Evolutionary conservation across 2,329 filamentous ascomycete genomes (phyloP).

Genomic region (Aspergillus sp.): DNA sequence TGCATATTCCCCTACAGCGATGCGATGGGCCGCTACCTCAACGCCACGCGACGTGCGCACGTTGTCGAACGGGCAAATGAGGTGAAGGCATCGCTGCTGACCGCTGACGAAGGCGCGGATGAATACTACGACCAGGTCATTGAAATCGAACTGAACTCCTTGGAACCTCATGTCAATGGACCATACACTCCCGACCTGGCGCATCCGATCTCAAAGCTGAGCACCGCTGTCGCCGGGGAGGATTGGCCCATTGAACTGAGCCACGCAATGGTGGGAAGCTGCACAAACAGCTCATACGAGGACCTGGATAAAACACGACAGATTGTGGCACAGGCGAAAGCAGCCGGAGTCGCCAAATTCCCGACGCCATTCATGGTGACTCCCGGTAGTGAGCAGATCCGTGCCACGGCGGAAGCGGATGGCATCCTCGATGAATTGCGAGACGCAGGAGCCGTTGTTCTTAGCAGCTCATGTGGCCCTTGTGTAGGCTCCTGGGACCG

Average conservation of each 20-base stretch:
- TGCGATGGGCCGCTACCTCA: slow-evolving; percentile 90
- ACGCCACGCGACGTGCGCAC: slow-evolving; percentile 80
- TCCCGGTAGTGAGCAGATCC: slow-evolving; percentile 91
- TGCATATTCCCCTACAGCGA: slow-evolving; percentile 96
- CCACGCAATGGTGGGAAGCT: slow-evolving; percentile 93
- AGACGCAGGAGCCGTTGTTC: slow-evolving; percentile 87
- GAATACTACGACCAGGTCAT: slow-evolving; percentile 80
- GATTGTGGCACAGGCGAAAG: slow-evolving; percentile 74
- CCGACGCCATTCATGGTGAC: slow-evolving; percentile 91
- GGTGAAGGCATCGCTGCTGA: slow-evolving; percentile 57
- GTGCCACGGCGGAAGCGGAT: slow-evolving; percentile 84
- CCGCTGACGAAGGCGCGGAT: slow-evolving; percentile 85
- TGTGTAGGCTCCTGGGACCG: slow-evolving; percentile 94
- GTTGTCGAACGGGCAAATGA: slow-evolving; percentile 67
- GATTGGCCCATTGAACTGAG: slow-evolving; percentile 92
- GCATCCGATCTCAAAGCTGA: slow-evolving; percentile 94
- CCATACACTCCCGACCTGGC: slow-evolving; percentile 96
- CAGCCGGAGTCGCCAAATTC: slow-evolving; percentile 82
- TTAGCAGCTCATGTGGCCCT: slow-evolving; percentile 89
- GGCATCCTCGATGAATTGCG: slow-evolving; percentile 90
- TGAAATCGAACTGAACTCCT: slow-evolving; percentile 86
- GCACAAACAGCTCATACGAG: slow-evolving; percentile 84
- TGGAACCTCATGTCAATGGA: slow-evolving; percentile 96
- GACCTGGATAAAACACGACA: slow-evolving; percentile 74
- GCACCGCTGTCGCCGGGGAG: slow-evolving; percentile 84